These are phyloP conservation scores for Paulownia fortunei DNA, from an alignment of 257 asterid species.

Conservation along the genomic window DNA sequence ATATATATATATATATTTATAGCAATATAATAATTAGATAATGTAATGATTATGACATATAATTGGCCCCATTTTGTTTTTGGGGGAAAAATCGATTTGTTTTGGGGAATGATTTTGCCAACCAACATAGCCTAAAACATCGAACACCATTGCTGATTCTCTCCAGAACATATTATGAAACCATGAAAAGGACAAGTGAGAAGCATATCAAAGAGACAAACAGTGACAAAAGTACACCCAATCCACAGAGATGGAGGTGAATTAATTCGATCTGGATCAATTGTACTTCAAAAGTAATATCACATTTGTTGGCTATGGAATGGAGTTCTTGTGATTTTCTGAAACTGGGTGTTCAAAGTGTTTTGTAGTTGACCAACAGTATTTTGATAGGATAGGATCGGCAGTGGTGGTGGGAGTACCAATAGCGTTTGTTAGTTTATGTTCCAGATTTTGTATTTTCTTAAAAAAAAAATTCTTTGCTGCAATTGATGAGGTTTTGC, in stretches of 20 bases:
- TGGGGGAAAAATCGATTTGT: too few relatives aligned
- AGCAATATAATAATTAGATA: too few relatives aligned
- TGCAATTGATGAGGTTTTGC: neutral
- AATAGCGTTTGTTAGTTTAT: slow-evolving; percentile 1
- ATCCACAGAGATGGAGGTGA: neutral
- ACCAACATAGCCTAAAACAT: neutral
- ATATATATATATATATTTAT: too few relatives aligned
- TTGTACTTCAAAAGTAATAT: neutral
- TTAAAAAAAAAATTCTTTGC: too few relatives aligned
- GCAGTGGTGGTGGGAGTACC: neutral
- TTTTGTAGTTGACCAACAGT: neutral
- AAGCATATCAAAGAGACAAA: neutral
- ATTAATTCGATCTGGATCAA: neutral
- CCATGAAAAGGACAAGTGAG: neutral
- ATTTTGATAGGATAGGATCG: neutral
- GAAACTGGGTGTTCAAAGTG: neutral
- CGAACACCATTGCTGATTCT: neutral
- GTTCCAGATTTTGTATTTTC: neutral
- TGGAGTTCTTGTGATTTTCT: neutral
- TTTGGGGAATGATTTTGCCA: too few relatives aligned
- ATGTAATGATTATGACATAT: too few relatives aligned
- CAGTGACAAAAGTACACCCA: neutral
- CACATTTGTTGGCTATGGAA: neutral
- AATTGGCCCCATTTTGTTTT: too few relatives aligned
- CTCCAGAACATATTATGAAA: neutral